Base-by-base conservation (phyloP, 2,329 filamentous ascomycete genomes). In the Ilyonectria mors-panacis region DNA sequence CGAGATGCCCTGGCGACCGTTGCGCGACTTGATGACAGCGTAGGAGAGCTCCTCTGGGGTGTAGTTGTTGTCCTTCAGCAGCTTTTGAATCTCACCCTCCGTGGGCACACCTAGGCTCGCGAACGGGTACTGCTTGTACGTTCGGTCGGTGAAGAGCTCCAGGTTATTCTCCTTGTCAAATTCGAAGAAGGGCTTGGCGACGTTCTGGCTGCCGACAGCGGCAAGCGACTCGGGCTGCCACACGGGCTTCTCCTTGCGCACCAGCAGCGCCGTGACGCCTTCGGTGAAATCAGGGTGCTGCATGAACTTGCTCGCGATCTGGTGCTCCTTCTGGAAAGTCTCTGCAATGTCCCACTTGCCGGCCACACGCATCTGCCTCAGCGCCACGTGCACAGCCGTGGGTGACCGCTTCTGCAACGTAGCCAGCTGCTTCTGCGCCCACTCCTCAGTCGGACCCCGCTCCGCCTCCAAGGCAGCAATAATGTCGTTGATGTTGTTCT, bases 231-330 rank as follows among this genome's bases (percentile, higher is more conserved):
- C 86, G 4, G 94, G 95, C 70, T 92, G 81, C 96, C 96, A 99
- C 68, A 86, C 84, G 1, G 95, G 93, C 23, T 85, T 85, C 70
- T 82, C 73, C 82, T 94, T 94, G 76, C 89, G 87, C 74, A 96
- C 88, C 45, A 99, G 87, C 55, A 92, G 88, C 26, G 94, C 92
- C 58, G 89, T 89, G n/a, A 99, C 95, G 60, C 96, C 96, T 82
- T 97, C 94, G 48, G 91, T 91, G 77, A 99, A 99, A 81, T 99
- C 96, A 5, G 89, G 92, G 79, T 96, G 92, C 63, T 87, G 86
- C 95, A 99, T 98, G 85, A 99, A 98, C 70, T 90, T 89, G 65
- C 87, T 85, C 2, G 95, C 94, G 66, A 99, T 94, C 77, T 92
- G 87, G 81, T 96, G 89, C 84, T 99, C 96, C 70, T 90, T 90